These are phyloP conservation scores for Hypoxylon sp. DNA, from an alignment of 2,329 filamentous ascomycete species.

Conservation along the genomic window DNA sequence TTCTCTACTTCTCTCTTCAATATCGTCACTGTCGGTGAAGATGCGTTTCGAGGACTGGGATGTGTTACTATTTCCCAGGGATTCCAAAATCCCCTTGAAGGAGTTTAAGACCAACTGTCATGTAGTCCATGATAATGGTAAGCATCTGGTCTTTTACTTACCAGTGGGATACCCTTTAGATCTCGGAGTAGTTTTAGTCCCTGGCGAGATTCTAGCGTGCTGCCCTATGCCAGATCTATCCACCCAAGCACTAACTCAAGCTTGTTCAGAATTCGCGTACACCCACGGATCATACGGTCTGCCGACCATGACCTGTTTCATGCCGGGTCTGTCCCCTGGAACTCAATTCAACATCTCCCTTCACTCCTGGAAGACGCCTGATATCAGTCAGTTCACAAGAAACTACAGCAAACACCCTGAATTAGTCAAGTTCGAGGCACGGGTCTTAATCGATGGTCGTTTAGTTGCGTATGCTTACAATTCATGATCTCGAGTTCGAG, in stretches of 20 bases:
- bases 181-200: background rate
- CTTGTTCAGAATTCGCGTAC: constrained; percentile 65
- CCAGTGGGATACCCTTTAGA: background rate
- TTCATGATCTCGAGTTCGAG: background rate
- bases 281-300: constrained; percentile 64
- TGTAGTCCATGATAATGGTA: constrained; percentile 69
- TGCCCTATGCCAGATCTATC: background rate
- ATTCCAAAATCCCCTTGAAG: constrained; percentile 78
- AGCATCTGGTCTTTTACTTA: constrained; percentile 25
- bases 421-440: constrained; percentile 73
- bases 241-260: constrained; percentile 18
- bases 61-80: constrained; percentile 80
- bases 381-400: constrained; percentile 70
- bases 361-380: constrained; percentile 78
- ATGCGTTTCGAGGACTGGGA: constrained; percentile 94
- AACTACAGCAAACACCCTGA: constrained; percentile 70
- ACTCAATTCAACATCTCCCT: constrained; percentile 79
- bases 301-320: constrained; percentile 79
- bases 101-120: constrained; percentile 87
- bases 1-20: constrained; percentile 41
- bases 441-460: constrained; percentile 77
- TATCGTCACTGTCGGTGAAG: constrained; percentile 51
- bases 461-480: constrained; percentile 69
- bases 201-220: background rate
- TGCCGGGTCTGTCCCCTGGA: constrained; percentile 73